A percentile compares a stretch with the other conserved stretches of the same genome.
Conservation (phyloP, 1,284 basidiomycete genomes). For the Moesziomyces globuligerus region DNA sequence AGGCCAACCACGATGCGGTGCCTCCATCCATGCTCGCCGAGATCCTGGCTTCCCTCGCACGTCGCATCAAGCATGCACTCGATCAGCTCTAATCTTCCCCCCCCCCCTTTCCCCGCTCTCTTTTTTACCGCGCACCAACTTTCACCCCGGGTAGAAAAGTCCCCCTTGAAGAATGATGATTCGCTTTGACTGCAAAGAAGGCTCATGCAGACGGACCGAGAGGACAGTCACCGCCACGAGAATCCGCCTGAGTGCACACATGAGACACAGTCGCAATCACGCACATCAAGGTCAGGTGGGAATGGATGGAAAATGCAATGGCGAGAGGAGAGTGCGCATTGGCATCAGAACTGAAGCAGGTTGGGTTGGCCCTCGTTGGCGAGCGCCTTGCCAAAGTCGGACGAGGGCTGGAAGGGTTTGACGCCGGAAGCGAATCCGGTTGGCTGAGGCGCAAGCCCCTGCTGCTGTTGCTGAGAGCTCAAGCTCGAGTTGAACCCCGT, state of each 20-base stretch:
- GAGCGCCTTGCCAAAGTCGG: conserved; percentile 53
- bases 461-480: conserved; percentile 1
- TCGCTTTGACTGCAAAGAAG: too few species aligned
- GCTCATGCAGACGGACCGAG: too few species aligned
- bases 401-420: conserved; percentile 63
- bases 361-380: conserved; percentile 25
- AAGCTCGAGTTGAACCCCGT: not conserved
- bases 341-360: conserved; percentile 23
- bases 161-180: too few species aligned
- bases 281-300: too few species aligned
- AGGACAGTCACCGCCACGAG: too few species aligned
- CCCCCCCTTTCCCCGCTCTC: too few species aligned
- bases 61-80: conserved; percentile 4
- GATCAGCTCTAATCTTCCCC: conserved; percentile 1
- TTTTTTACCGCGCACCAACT: too few species aligned
- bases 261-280: too few species aligned
- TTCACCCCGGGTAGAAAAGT: too few species aligned
- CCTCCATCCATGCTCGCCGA: not conserved
- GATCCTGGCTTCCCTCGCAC: conserved; percentile 1
- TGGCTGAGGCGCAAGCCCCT: conserved; percentile 43
- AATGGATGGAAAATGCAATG: too few species aligned
- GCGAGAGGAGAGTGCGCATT: not conserved
- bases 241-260: too few species aligned
- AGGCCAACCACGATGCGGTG: conserved; percentile 10
- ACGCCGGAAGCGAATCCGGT: conserved; percentile 53